Conservation (phyloP, 495 filamentous ascomycete genomes). For the Friedmanniomyces endolithicus region DNA sequence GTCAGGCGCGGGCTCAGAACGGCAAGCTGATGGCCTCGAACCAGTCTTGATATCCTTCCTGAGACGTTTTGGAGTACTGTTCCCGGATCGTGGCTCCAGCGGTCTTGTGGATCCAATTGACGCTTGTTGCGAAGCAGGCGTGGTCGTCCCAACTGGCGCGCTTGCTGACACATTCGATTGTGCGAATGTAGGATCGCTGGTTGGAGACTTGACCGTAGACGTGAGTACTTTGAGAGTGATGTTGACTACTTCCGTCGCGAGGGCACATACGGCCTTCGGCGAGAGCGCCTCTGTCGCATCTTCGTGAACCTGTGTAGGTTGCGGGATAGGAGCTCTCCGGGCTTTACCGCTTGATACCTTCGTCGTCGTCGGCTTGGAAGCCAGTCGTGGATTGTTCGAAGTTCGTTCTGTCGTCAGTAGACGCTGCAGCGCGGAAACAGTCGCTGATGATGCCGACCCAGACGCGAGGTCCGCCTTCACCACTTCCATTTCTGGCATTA, state of each 20-base stretch:
- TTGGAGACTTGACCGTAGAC: constrained; percentile 38
- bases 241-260: constrained; percentile 23
- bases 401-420: background rate
- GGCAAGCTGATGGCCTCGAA: background rate
- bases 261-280: constrained; percentile 11
- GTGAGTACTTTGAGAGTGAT: constrained; percentile 46
- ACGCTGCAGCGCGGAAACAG: background rate
- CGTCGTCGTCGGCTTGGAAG: background rate
- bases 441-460: background rate
- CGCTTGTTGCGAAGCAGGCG: background rate
- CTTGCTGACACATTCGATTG: no score
- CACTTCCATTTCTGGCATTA: background rate
- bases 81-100: constrained; percentile 20
- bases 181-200: constrained; percentile 33
- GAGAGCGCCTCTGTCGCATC: constrained; percentile 4
- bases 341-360: background rate
- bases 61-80: constrained; percentile 1
- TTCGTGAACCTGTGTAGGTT: background rate
- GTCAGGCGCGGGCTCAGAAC: background rate
- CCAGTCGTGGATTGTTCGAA: background rate
- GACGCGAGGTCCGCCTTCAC: background rate
- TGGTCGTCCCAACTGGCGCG: no score
- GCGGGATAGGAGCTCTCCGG: background rate
- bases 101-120: background rate
- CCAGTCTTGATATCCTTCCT: background rate